Evolutionary conservation across 768 basidiomycete species (phyloP).

Genomic region (Xerocomellus intermedius): DNA sequence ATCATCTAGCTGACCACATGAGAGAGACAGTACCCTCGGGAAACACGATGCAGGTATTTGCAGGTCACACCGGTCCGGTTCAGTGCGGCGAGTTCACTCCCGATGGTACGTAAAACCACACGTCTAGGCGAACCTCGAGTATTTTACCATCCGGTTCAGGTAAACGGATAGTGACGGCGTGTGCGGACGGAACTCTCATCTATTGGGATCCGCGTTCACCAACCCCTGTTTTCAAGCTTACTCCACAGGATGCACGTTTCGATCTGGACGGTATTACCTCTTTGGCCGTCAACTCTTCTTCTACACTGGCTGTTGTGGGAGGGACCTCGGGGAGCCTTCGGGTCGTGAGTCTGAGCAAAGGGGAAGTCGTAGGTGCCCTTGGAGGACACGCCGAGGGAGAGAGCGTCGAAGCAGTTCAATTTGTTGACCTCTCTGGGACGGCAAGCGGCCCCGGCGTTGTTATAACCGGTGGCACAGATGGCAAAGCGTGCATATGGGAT

Average conservation of each 20-base stretch:
- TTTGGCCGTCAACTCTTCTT: conserved; percentile 79
- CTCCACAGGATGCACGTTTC: conserved; percentile 68
- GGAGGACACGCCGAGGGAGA: conserved; percentile 85
- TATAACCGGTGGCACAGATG: conserved; percentile 89
- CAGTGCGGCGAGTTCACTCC: conserved; percentile 91
- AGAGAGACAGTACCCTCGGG: conserved; percentile 79
- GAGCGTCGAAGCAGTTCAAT: conserved; percentile 83
- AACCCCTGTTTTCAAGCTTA: conserved; percentile 79
- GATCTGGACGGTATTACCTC: conserved; percentile 82
- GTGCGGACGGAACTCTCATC: conserved; percentile 76
- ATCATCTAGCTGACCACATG: not conserved
- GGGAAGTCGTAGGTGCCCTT: conserved; percentile 74
- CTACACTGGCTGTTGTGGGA: conserved; percentile 89
- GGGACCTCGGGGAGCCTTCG: conserved; percentile 83
- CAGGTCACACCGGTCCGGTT: conserved; percentile 81
- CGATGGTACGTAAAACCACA: conserved; percentile 53
- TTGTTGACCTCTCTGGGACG: conserved; percentile 71
- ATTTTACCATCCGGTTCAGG: conserved; percentile 41
- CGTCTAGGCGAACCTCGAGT: not conserved
- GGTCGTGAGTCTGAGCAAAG: conserved; percentile 83
- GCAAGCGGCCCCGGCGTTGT: conserved; percentile 54
- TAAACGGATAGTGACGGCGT: conserved; percentile 86
- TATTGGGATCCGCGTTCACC: conserved; percentile 89
- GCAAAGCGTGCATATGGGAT: conserved; percentile 95
- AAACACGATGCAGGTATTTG: conserved; percentile 93